Percentiles rank a stretch among this genome's conserved stretches.
Evolutionary conservation across 2,329 filamentous ascomycete genomes (phyloP).

Genomic region (Hypoxylon sp.): DNA sequence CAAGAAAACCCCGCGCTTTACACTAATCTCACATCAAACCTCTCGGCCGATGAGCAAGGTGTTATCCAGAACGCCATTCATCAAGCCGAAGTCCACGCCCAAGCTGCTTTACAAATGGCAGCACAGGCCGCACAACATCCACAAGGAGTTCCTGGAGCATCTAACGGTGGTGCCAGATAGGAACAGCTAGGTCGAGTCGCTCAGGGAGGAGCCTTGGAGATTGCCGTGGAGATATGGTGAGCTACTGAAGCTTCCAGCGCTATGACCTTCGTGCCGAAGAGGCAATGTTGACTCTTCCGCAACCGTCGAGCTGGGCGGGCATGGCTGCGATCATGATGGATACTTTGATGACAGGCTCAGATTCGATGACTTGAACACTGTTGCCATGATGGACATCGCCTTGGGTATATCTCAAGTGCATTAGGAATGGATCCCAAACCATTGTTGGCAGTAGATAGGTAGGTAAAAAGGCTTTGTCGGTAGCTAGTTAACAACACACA

Average conservation of each 20-base stretch:
- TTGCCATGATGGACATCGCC: slow-evolving; percentile 16
- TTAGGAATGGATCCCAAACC: slow-evolving; percentile 13
- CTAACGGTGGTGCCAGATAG: slow-evolving; percentile 40
- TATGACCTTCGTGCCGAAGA: slow-evolving; percentile 10
- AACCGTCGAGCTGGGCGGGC: slow-evolving; percentile 21
- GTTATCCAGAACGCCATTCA: slow-evolving; percentile 84
- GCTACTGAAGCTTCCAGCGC: slow-evolving; percentile 7
- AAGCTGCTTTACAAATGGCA: slow-evolving; percentile 56
- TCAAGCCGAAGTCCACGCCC: slow-evolving; percentile 70
- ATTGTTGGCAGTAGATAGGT: slow-evolving; percentile 29
- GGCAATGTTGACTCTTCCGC: slow-evolving; percentile 20
- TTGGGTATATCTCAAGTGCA: slow-evolving; percentile 30
- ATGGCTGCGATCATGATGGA: slow-evolving; percentile 20
- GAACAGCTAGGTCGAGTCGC: background rate
- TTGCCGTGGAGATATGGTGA: background rate
- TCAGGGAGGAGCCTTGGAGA: background rate
- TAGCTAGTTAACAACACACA: slow-evolving; percentile 19
- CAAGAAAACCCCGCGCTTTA: slow-evolving; percentile 93
- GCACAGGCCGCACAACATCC: slow-evolving; percentile 43
- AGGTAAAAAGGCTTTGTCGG: slow-evolving; percentile 24
- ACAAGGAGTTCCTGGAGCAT: slow-evolving; percentile 29
- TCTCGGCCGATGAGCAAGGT: slow-evolving; percentile 84
- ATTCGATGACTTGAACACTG: slow-evolving; percentile 18
- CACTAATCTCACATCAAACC: slow-evolving; percentile 80
- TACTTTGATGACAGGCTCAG: slow-evolving; percentile 22